Conservation (phyloP, 2,329 filamentous ascomycete genomes). For the Botrytis galanthina region DNA sequence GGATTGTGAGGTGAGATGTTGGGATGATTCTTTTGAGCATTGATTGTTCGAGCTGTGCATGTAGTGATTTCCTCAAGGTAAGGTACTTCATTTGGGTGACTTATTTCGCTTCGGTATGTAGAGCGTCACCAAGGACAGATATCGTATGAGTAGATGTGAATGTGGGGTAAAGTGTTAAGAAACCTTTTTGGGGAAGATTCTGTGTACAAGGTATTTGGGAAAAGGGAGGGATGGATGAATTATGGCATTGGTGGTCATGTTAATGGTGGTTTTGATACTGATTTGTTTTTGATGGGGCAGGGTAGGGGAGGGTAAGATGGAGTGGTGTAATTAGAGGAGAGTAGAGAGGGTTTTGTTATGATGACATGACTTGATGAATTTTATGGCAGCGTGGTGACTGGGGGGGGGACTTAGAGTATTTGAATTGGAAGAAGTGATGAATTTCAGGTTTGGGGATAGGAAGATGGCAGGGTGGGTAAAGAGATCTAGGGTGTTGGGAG, state of each 20-base stretch:
- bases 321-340: neutral
- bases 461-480: too few species aligned
- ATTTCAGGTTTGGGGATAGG: accelerated
- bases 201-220: neutral
- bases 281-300: too few species aligned
- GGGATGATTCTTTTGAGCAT: too few species aligned
- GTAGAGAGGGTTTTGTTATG: neutral
- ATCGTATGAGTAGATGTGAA: neutral
- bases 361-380: neutral
- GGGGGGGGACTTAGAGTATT: neutral
- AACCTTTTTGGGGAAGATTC: accelerated
- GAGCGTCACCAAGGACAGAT: too few species aligned
- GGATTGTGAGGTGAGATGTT: too few species aligned
- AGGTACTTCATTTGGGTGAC: neutral
- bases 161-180: neutral
- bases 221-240: too few species aligned
- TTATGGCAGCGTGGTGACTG: accelerated
- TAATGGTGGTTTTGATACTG: neutral
- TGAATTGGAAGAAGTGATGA: neutral
- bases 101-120: neutral
- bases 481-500: accelerated
- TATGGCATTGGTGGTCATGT: neutral
- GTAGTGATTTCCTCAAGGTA: too few species aligned
- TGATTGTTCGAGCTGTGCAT: too few species aligned
- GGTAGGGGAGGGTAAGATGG: neutral